Base-by-base conservation (phyloP, 2,329 filamentous ascomycete species). In the Fusarium pseudoanthophilum region DNA sequence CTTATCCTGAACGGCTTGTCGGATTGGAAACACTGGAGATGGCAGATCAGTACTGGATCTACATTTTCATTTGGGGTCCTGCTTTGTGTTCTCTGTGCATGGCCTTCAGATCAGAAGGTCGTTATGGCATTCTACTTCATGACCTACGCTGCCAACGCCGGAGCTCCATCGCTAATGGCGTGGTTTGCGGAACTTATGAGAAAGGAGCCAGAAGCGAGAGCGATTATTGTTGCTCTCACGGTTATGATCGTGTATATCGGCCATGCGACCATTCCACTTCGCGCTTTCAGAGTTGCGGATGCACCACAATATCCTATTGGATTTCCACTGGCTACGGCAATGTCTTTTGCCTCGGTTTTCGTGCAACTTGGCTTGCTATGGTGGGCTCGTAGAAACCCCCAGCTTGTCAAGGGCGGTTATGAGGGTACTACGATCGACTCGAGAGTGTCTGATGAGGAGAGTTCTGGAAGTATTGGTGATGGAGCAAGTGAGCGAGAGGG, bases 161-260 rank as follows among this genome's bases (percentile, higher is more conserved):
- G 81, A 18, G 74, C 74, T n/a, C 78, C 80, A 1, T 78, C 80
- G 0, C 62, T 83, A 3, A 80, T 83, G 70, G 81, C 82, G 1
- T 83, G 82, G 82, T 78, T 83, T 57, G 80, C 79, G 0, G 78
- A 81, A 40, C 66, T 81, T 4, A 65, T 83, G 64, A 70, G 80
- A 21, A 81, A 80, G 20, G 81, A 83, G 45, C 81, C 81, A 4
- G 81, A 83, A 60, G 81, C 80, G 8, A 74, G 81, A 15, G 78
- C 81, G 2, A 80, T 83, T 28, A 73, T 82, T 11, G 81, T 83
- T 15, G 82, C 80, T 0, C 49, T 82, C 11, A 82, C 81, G 0
- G 80, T 83, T n/a, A 83, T 80, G 11, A 65, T 83, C 7, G 81
- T 83, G 2, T 83, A 83, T 36, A 69, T 82, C 5, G 82, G 82